Evolutionary conservation across 73 alveolate genomes (phyloP).

Genomic region (Durusdinium trenchii): DNA sequence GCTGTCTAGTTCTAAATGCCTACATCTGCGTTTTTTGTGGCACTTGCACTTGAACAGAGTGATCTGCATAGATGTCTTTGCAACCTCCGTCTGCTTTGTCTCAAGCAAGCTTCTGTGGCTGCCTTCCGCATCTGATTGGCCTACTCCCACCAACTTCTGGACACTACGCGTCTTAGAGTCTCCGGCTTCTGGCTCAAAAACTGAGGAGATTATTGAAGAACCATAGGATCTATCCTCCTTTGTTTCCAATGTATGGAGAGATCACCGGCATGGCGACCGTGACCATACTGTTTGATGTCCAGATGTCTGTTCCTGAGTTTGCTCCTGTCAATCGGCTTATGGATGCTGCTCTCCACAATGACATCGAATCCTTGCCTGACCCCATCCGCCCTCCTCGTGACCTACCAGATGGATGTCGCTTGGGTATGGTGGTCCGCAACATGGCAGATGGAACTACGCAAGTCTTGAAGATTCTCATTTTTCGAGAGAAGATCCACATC

Average conservation of each 20-base stretch:
- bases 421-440: not conserved
- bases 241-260: not conserved
- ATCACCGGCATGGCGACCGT: not conserved
- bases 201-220: too few relatives aligned
- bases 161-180: too few relatives aligned
- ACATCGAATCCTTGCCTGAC: not conserved
- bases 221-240: too few relatives aligned
- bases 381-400: too few relatives aligned
- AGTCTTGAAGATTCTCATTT: not conserved
- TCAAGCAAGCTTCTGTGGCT: not conserved
- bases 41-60: too few relatives aligned
- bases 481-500: not conserved
- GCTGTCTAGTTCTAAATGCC: too few relatives aligned
- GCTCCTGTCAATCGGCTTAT: not conserved
- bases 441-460: not conserved
- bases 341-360: not conserved
- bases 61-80: too few relatives aligned
- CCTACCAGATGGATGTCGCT: not conserved
- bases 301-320: not conserved
- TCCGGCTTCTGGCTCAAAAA: too few relatives aligned
- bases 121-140: conserved; percentile 24
- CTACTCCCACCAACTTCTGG: not conserved
- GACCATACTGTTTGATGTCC: not conserved
- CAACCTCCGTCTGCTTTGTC: not conserved
- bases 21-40: too few relatives aligned